phyloP scores from a whole-genome alignment of 371 early-diverging fungal species.

The Zychaea mexicana region DNA sequence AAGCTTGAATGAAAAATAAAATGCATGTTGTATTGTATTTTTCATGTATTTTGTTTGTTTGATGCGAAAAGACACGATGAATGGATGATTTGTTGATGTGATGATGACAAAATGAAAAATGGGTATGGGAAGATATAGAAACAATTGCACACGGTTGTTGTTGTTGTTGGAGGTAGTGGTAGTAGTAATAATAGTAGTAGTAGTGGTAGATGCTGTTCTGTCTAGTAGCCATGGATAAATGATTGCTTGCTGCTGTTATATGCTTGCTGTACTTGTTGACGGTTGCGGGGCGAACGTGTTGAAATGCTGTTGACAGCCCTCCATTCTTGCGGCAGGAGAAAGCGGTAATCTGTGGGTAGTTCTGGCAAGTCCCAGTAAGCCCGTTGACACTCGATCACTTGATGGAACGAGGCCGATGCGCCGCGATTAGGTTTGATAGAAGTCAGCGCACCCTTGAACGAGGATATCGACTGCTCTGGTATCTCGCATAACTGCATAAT shows the following conservation, averaged over 20 bases:
- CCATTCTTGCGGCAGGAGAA: constrained; percentile 56
- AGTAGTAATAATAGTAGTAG: neutral
- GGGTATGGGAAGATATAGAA: neutral
- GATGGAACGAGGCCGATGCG: constrained; percentile 45
- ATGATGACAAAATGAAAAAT: neutral
- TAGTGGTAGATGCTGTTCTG: neutral
- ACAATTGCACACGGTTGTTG: too few species aligned
- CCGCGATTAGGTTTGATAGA: constrained; percentile 57
- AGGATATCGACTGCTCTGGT: neutral
- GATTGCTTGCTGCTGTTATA: neutral
- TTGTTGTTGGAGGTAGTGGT: too few species aligned
- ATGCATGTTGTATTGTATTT: neutral
- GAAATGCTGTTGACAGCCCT: constrained; percentile 53
- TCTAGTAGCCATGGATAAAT: neutral
- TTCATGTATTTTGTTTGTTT: too few species aligned
- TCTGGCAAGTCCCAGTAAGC: constrained; percentile 55
- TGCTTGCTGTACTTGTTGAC: neutral
- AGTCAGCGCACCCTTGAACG: constrained; percentile 35
- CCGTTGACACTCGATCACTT: constrained; percentile 45
- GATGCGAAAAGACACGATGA: too few species aligned
- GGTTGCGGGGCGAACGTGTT: constrained; percentile 25
- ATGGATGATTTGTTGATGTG: too few species aligned
- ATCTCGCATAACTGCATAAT: constrained; percentile 30
- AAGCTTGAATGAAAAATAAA: neutral
- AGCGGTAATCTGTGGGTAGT: constrained; percentile 43